Conservation (phyloP, 306 rosid genomes). For the Hippophae tibetana region DNA sequence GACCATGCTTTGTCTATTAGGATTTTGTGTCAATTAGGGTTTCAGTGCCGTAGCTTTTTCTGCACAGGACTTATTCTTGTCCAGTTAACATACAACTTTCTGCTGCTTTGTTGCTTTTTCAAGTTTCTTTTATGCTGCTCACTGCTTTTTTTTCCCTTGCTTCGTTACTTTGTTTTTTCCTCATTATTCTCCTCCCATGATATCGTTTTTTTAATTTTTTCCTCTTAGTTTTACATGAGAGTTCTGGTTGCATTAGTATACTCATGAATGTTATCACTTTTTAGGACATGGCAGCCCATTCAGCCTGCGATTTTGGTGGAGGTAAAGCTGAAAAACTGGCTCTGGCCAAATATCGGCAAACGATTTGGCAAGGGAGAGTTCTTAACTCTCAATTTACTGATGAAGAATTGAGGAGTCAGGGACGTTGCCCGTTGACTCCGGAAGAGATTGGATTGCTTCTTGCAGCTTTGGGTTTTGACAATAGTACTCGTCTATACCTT, state of each 20-base stretch:
- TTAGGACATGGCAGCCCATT: conserved; percentile 99
- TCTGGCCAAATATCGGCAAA: conserved; percentile 83
- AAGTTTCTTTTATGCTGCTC: too few relatives aligned
- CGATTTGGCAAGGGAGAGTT: conserved; percentile 96
- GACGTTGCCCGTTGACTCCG: conserved; percentile 97
- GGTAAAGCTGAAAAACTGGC: conserved; percentile 90
- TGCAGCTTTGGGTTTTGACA: conserved; percentile 89
- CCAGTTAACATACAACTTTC: too few relatives aligned
- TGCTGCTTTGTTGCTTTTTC: too few relatives aligned
- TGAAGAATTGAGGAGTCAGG: conserved; percentile 88
- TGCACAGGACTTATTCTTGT: too few relatives aligned
- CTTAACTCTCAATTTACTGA: conserved; percentile 95
- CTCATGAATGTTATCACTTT: neutral
- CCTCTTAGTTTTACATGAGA: neutral
- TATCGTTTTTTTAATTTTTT: too few relatives aligned
- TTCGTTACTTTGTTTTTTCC: too few relatives aligned
- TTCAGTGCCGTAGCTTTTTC: too few relatives aligned
- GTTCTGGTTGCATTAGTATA: neutral
- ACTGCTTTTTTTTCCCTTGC: too few relatives aligned
- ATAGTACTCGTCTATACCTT: conserved; percentile 80
- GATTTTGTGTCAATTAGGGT: too few relatives aligned
- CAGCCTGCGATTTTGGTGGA: conserved; percentile 98
- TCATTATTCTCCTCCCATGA: too few relatives aligned
- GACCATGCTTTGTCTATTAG: too few relatives aligned
- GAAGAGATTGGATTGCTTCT: conserved; percentile 91